A percentile compares a stretch with the other conserved stretches of the same genome.
Evolutionary conservation across 441 rosid species (phyloP).

Genomic region (Corymbia citriodora): DNA sequence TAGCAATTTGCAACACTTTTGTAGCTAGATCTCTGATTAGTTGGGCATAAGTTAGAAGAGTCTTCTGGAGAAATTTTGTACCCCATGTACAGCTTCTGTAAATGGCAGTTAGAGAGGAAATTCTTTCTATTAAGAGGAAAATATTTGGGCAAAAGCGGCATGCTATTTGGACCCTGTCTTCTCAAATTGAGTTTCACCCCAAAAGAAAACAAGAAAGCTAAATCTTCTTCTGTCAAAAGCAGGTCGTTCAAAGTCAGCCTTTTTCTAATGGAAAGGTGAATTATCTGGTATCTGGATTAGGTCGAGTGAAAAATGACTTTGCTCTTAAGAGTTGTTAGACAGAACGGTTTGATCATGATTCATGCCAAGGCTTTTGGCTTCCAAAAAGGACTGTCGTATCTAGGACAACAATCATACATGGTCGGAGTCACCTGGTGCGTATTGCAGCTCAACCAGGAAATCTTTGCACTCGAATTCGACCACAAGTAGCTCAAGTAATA

Average conservation of each 20-base stretch:
- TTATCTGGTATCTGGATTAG: not conserved
- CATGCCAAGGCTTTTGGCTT: not conserved
- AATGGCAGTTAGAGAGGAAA: not conserved
- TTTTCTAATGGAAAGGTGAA: not conserved
- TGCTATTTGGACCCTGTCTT: not conserved
- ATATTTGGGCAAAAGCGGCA: not conserved
- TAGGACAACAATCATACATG: not conserved
- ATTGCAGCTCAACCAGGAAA: not conserved
- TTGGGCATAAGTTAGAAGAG: not conserved
- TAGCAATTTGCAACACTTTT: not conserved
- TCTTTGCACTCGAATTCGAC: not conserved
- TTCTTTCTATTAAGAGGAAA: not conserved
- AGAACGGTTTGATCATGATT: not conserved
- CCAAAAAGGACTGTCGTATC: not conserved
- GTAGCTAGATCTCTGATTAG: not conserved
- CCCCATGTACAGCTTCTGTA: not conserved
- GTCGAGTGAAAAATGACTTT: not conserved
- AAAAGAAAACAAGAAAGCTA: not conserved
- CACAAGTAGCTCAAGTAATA: not conserved
- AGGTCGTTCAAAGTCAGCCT: not conserved
- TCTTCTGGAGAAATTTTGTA: not conserved
- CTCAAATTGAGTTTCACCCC: not conserved
- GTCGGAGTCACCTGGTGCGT: not conserved
- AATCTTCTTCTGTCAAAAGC: not conserved
- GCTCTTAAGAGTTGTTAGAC: not conserved